Evolutionary conservation across 2,329 filamentous ascomycete genomes (phyloP), one percentile per base, ranked within the genome.

Genomic region (Pseudocercospora fijiensis): DNA sequence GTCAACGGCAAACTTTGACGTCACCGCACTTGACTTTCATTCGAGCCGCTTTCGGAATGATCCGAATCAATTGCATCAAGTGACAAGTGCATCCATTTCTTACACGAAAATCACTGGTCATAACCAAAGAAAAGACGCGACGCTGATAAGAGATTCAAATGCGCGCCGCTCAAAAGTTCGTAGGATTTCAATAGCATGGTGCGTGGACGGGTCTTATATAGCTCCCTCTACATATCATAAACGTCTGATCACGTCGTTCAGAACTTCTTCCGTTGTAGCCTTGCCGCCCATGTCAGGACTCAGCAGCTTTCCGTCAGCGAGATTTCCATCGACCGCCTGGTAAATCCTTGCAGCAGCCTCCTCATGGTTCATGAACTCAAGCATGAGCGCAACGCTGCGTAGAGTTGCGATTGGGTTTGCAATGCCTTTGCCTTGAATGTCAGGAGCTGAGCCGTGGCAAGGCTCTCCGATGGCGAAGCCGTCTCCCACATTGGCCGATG

Each of bases 331-430:
- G 24, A 98, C 92, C 22, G 95, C 95, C 64, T 87, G 85, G 78
- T 98, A 96, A 73, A 99, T 96, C 81, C 84, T 88, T 28, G 90
- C 92, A 33, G 95, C 95, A 20, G 95, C 95, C 67, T 86, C 83
- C 79, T 92, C 89, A 82, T 96, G 88, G 68, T 92, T 88, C 69
- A 98, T 82, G 80, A 98, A 99, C 83, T 98, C 94, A 69, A 99
- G 84, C 95, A 99, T 98, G 67, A 97, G 84, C 33, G 90, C 95
- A 16, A 92, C 90, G 78, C 90, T 95, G 75, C 95, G 85, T 69
- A 99, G 85, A 9, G 95, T 98, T 37, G 95, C 95, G 75, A 99
- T 96, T 24, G 95, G 95, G 81, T 99, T 99, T 70, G 95, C 92
- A 75, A 99, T 94, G 69, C 89, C 88, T 83, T 90, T 84, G 70